These are phyloP conservation scores for Spergularia marina DNA, from an alignment of 148 eudicot species.

Conservation along the genomic window DNA sequence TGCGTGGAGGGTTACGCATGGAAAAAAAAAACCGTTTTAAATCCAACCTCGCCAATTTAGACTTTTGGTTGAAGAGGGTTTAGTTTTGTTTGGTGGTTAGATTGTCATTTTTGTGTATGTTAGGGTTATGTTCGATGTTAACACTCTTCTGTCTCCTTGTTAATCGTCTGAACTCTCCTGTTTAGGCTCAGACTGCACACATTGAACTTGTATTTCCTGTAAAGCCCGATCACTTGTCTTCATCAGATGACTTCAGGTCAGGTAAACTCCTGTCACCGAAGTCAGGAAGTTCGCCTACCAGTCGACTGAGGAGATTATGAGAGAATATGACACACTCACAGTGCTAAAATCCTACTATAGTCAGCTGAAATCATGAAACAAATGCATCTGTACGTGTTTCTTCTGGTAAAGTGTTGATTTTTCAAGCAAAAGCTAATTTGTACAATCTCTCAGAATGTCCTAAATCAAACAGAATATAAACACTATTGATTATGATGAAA, in stretches of 20 bases:
- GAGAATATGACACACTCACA: neutral
- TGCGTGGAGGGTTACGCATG: neutral
- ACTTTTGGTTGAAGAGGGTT: neutral
- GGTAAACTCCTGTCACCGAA: neutral
- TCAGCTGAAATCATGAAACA: neutral
- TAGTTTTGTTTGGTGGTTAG: no score
- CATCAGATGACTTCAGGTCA: neutral
- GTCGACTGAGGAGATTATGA: conserved; percentile 1
- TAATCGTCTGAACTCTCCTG: no score
- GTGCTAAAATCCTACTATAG: neutral
- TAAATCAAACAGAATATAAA: neutral
- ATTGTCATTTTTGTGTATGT: no score
- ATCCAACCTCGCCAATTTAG: neutral
- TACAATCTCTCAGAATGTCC: neutral
- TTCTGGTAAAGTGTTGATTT: neutral
- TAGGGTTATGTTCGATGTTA: no score
- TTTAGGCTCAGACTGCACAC: no score
- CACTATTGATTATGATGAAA: neutral
- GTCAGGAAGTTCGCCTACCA: conserved; percentile 22
- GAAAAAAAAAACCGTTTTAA: neutral
- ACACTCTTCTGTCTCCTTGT: no score
- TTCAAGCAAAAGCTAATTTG: neutral
- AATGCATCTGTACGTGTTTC: neutral
- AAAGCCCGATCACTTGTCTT: neutral
- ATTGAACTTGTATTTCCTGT: no score